Evolutionary conservation across 352 stramenopile species (phyloP).

Genomic region (Phytophthora sansomeana): DNA sequence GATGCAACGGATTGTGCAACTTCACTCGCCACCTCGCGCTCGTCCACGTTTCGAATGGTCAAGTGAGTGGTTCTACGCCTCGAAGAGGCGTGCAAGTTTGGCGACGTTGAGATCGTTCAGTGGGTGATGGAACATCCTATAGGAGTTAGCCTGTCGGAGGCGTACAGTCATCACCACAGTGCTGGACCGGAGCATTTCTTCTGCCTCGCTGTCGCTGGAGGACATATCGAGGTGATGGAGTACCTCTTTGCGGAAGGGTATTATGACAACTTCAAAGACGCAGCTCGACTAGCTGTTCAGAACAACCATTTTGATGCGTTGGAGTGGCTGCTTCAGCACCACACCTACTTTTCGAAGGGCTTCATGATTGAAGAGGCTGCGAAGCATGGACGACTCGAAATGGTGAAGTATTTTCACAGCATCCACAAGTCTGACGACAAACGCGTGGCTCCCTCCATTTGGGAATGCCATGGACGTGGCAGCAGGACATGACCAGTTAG

Average conservation of each 20-base stretch:
- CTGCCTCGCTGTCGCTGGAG: conserved; percentile 8
- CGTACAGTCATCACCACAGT: conserved; percentile 17
- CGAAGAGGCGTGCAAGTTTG: conserved; percentile 16
- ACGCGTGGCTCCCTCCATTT: neutral
- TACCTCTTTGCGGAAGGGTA: conserved; percentile 12
- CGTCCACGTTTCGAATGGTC: conserved; percentile 6
- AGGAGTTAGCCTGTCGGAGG: conserved; percentile 1
- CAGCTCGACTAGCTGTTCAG: conserved; percentile 8
- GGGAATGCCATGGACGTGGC: conserved; percentile 14
- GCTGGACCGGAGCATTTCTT: conserved; percentile 18
- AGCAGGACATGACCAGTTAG: conserved; percentile 6
- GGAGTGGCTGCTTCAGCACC: conserved; percentile 13
- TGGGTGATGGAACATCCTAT: conserved; percentile 22
- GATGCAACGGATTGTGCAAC: conserved; percentile 17
- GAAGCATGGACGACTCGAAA: conserved; percentile 2
- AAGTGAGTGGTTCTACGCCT: conserved; percentile 15
- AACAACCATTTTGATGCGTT: conserved; percentile 5
- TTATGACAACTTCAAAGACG: conserved; percentile 15
- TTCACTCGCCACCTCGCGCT: conserved; percentile 12
- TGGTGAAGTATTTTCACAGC: conserved; percentile 20
- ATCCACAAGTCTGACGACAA: neutral
- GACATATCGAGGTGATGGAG: conserved; percentile 11
- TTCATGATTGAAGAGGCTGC: conserved; percentile 25
- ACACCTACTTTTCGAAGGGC: conserved; percentile 1
- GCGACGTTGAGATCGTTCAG: conserved; percentile 3